A percentile compares a stretch with the other conserved stretches of the same genome.
phyloP scores from a whole-genome alignment of 495 filamentous ascomycete species.

The Rostrohypoxylon terebratum region DNA sequence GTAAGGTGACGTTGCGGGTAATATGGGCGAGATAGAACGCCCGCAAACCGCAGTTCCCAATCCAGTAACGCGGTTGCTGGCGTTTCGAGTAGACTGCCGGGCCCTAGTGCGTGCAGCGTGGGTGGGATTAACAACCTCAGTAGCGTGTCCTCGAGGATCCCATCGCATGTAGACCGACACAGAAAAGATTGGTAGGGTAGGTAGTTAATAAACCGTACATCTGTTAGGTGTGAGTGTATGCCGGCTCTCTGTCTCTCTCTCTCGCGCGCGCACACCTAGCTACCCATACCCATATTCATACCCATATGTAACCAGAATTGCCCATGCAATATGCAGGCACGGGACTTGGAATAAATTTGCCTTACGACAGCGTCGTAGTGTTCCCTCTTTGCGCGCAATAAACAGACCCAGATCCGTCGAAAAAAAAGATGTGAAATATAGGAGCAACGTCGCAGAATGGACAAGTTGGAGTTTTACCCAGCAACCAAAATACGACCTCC shows the following conservation, averaged over 20 bases:
- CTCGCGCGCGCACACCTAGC: not conserved
- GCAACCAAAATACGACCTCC: not conserved
- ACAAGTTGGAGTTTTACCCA: constrained; percentile 33
- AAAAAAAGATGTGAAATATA: constrained; percentile 6
- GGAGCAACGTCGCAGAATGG: not conserved
- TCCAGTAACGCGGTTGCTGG: constrained; percentile 27
- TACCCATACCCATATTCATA: not conserved
- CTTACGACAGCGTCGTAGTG: not conserved
- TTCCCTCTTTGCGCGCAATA: not conserved
- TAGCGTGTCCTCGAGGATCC: constrained; percentile 1
- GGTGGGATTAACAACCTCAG: constrained; percentile 16
- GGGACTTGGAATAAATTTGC: constrained; percentile 31
- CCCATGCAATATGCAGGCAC: constrained; percentile 37
- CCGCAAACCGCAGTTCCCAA: constrained; percentile 10
- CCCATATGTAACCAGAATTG: constrained; percentile 16
- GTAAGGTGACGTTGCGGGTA: constrained; percentile 29
- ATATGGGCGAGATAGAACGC: constrained; percentile 14
- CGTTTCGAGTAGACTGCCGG: constrained; percentile 41
- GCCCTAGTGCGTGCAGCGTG: not conserved
- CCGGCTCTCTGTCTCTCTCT: not conserved
- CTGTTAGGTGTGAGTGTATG: not conserved
- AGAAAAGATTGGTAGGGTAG: not conserved
- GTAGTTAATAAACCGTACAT: not conserved
- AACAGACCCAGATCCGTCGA: constrained; percentile 2
- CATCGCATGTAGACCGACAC: not conserved